Conservation (phyloP, 2,329 filamentous ascomycete species). For the Zymoseptoria brevis region DNA sequence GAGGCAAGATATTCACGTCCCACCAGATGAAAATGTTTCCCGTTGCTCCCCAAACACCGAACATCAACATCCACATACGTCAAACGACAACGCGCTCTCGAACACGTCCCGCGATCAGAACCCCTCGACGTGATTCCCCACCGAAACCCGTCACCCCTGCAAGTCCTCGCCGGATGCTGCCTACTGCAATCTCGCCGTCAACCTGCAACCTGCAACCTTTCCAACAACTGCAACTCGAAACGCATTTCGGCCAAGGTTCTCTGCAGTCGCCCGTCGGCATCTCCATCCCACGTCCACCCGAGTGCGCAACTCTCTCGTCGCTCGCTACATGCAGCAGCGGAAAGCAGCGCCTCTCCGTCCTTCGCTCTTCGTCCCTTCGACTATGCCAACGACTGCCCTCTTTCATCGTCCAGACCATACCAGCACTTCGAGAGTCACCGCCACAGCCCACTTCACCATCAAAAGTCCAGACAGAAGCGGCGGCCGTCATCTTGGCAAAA, state of each 20-base stretch:
- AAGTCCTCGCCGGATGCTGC: not conserved
- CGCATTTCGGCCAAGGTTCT: not conserved
- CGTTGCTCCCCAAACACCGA: not conserved
- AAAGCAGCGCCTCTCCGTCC: not conserved
- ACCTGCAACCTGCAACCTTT: not conserved
- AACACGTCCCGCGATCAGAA: not conserved
- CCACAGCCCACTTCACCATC: slow-evolving; percentile 2
- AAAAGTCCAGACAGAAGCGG: slow-evolving; percentile 1
- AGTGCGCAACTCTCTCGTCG: not conserved
- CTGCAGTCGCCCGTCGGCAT: not conserved
- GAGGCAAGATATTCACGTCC: not conserved
- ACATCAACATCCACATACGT: not conserved
- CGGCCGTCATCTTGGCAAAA: not conserved
- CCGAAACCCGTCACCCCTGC: not conserved
- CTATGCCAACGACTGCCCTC: not conserved
- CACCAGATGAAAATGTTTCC: not conserved
- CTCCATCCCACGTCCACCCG: not conserved
- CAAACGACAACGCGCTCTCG: not conserved
- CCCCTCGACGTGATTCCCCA: not conserved
- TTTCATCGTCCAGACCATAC: not conserved
- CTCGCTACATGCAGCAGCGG: not conserved
- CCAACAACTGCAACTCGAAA: not conserved
- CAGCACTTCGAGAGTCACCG: not conserved
- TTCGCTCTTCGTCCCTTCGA: not conserved
- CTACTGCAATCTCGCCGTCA: not conserved